Conservation (phyloP, 2,329 filamentous ascomycete species). For the Paecilomyces dactylethromorphus region DNA sequence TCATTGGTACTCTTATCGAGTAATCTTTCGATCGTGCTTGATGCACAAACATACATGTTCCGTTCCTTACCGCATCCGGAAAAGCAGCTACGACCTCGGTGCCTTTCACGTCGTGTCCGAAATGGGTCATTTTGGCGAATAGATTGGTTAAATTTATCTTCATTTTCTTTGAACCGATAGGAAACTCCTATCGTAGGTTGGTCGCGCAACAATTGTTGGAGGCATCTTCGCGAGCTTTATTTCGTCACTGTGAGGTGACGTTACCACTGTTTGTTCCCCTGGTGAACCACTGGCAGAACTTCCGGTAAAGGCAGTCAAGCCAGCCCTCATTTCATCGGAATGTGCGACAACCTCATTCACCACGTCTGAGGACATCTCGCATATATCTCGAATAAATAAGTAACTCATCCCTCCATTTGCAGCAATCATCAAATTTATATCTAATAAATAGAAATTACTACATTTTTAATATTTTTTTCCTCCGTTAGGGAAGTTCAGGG, state of each 20-base stretch:
- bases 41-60: conserved; percentile 17
- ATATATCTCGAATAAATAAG: background rate
- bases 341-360: background rate
- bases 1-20: background rate
- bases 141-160: background rate
- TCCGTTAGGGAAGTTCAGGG: background rate
- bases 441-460: background rate
- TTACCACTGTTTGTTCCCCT: background rate
- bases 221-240: background rate
- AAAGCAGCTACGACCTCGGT: conserved; percentile 23
- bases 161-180: background rate
- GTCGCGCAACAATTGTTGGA: background rate
- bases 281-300: background rate
- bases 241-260: background rate
- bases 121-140: conserved; percentile 14
- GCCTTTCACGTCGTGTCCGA: conserved; percentile 20
- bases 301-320: background rate
- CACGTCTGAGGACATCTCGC: background rate
- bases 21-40: background rate
- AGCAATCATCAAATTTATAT: too few relatives aligned
- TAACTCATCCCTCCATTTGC: too few relatives aligned
- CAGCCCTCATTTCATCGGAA: background rate
- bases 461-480: background rate
- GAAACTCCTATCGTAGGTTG: background rate
- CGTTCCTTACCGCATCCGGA: conserved; percentile 19